Evolutionary conservation across 192 early-diverging fungal genomes (phyloP).

Genomic region (Entomortierella lignicola): DNA sequence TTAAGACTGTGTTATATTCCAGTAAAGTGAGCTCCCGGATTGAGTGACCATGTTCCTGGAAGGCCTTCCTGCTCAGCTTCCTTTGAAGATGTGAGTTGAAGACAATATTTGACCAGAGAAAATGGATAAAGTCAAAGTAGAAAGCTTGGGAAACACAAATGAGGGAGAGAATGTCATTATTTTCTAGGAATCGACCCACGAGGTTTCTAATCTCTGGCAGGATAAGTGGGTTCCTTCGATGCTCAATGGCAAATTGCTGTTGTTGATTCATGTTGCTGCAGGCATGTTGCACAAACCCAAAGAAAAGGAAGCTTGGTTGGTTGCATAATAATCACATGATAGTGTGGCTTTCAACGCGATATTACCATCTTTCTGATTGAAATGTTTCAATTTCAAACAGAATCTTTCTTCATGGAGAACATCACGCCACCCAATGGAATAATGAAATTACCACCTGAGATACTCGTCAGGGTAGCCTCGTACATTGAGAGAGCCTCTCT

Average conservation of each 20-base stretch:
- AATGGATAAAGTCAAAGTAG: background rate
- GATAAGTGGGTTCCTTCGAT: background rate
- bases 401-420: too few species aligned
- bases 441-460: constrained; percentile 23
- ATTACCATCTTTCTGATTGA: too few species aligned
- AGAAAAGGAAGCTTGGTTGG: too few species aligned
- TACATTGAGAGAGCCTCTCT: background rate
- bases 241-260: too few species aligned
- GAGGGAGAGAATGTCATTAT: constrained; percentile 1
- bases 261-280: too few species aligned
- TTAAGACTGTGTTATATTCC: background rate
- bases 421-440: background rate
- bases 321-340: too few species aligned
- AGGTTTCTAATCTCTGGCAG: background rate
- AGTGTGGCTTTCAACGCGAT: too few species aligned
- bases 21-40: background rate
- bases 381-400: too few species aligned
- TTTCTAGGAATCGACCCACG: background rate
- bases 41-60: background rate
- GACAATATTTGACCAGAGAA: background rate
- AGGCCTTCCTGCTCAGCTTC: background rate
- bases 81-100: background rate
- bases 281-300: too few species aligned
- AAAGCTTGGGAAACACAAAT: constrained; percentile 2
- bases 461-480: constrained; percentile 1